Conservation (phyloP, 805 yeast genomes). For the Candida easanensis region DNA sequence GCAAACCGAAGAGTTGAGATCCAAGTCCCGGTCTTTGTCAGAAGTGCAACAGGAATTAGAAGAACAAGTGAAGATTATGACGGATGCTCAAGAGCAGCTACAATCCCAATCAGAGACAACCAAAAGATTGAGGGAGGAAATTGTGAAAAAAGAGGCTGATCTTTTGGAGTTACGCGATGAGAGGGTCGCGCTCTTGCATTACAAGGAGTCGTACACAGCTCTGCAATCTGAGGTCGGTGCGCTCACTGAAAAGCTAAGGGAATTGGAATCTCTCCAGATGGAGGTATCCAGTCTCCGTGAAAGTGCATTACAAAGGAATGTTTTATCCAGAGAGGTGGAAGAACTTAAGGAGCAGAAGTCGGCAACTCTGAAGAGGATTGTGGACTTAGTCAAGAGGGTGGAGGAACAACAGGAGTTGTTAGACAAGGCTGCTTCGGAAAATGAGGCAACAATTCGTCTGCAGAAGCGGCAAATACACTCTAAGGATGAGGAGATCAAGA, state of each 20-base stretch:
- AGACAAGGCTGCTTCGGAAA: not conserved
- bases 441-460: not conserved
- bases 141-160: not conserved
- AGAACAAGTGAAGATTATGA: slow-evolving; percentile 7
- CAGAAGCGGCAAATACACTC: not conserved
- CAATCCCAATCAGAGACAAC: not conserved
- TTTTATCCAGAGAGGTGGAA: not conserved
- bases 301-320: not conserved
- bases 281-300: slow-evolving; percentile 1
- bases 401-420: slow-evolving; percentile 1
- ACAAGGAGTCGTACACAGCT: not conserved
- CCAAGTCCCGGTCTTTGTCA: not conserved
- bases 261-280: not conserved
- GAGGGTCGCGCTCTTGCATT: not conserved
- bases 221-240: not conserved
- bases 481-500: slow-evolving; percentile 7
- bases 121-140: not conserved
- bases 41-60: slow-evolving; percentile 2
- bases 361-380: not conserved
- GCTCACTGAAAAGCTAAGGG: not conserved
- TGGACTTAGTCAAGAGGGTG: not conserved
- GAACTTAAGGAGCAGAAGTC: not conserved
- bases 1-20: slow-evolving; percentile 2
- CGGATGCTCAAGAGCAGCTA: slow-evolving; percentile 1
- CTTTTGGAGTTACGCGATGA: not conserved